phyloP scores from a whole-genome alignment of 2,329 filamentous ascomycete genomes.

The Curvularia spicifera region DNA sequence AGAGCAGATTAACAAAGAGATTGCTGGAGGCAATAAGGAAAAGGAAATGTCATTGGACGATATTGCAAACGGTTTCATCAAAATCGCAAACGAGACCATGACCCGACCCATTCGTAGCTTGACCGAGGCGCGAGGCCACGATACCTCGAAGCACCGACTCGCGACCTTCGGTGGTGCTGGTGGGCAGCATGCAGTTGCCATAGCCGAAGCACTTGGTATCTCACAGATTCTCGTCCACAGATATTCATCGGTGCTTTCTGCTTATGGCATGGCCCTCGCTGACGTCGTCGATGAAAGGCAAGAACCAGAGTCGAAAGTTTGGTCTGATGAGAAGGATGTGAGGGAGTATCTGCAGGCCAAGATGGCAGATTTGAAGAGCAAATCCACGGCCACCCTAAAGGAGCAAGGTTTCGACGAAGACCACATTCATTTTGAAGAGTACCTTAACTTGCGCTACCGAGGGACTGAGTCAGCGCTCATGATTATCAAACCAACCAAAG shows the following conservation, averaged over 20 bases:
- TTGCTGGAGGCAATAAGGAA: conserved; percentile 63
- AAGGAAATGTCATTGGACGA: conserved; percentile 78
- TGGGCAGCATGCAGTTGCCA: conserved; percentile 90
- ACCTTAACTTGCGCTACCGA: conserved; percentile 90
- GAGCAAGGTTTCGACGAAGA: conserved; percentile 80
- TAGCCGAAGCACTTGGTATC: conserved; percentile 83
- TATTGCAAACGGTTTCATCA: conserved; percentile 86
- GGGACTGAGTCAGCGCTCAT: conserved; percentile 91
- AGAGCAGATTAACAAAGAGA: conserved; percentile 77
- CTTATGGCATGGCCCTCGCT: conserved; percentile 90
- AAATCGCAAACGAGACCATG: conserved; percentile 92
- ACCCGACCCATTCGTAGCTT: conserved; percentile 86
- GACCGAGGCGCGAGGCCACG: conserved; percentile 90
- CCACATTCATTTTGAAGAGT: conserved; percentile 85
- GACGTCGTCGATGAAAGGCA: conserved; percentile 93
- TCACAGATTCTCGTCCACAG: conserved; percentile 83
- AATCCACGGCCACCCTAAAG: conserved; percentile 69
- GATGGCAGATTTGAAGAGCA: conserved; percentile 80
- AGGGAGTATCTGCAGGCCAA: conserved; percentile 71
- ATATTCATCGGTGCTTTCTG: conserved; percentile 87
- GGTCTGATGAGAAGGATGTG: conserved; percentile 64
- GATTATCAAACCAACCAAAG: conserved; percentile 75
- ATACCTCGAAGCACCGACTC: conserved; percentile 87
- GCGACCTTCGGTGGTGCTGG: conserved; percentile 93
- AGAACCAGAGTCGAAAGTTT: conserved; percentile 70